phyloP scores from a whole-genome alignment of 164 flowering plant genomes.

The Umbilicus rupestris region DNA sequence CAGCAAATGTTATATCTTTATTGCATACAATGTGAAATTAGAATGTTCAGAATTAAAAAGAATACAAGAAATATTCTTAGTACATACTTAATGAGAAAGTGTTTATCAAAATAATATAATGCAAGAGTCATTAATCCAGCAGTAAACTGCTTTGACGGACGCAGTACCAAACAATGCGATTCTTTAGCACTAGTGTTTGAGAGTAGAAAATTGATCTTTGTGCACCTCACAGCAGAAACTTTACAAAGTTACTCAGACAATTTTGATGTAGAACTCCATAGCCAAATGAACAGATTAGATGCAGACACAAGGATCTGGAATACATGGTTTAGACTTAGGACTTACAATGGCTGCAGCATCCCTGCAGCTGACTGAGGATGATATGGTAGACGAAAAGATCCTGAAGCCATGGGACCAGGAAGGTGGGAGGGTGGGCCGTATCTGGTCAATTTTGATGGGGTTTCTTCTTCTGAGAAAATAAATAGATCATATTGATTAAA shows the following conservation, averaged over 20 bases:
- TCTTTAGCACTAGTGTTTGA: no score
- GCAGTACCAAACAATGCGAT: no score
- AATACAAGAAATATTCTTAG: no score
- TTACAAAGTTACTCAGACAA: not conserved
- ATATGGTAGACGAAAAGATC: constrained; percentile 46
- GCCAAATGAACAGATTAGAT: not conserved
- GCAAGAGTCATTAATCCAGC: no score
- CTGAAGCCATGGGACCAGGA: constrained; percentile 45
- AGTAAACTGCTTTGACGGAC: not conserved
- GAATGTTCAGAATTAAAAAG: no score
- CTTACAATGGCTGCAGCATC: constrained; percentile 51
- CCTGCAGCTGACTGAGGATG: constrained; percentile 54
- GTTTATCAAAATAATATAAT: no score
- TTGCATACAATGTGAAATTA: no score
- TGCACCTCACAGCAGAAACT: not conserved
- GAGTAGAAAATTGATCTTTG: not conserved
- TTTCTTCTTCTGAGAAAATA: constrained; percentile 69
- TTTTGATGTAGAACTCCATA: not conserved
- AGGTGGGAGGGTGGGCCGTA: constrained; percentile 39
- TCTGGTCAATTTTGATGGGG: constrained; percentile 56
- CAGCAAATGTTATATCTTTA: no score
- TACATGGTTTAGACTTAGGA: constrained; percentile 4
- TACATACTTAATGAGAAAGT: no score
- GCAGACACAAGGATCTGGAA: not conserved
- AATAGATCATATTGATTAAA: constrained; percentile 2